A percentile compares a stretch with the other conserved stretches of the same genome.
Conservation (phyloP, 768 basidiomycete species). For the Russula abietina region DNA sequence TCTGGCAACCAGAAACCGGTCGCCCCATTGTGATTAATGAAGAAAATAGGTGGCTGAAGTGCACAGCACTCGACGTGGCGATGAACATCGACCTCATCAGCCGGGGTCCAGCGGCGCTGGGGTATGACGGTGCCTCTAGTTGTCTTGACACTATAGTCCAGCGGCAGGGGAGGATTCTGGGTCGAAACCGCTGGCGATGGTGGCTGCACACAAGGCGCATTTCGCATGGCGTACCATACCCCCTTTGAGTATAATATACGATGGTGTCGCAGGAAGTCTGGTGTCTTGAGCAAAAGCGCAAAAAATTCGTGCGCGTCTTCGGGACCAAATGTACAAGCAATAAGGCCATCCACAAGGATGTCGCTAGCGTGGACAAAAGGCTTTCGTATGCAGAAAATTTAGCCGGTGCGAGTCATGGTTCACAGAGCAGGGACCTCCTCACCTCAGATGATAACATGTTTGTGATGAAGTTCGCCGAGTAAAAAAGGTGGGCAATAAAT, state of each 20-base stretch:
- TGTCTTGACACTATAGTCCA: background rate
- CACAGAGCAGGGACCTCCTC: background rate
- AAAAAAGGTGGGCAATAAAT: background rate
- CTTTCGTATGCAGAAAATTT: background rate
- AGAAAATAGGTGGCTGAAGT: slow-evolving; percentile 10
- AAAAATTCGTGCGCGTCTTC: background rate
- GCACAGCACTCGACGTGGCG: background rate
- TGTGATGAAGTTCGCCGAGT: background rate
- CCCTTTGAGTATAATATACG: background rate
- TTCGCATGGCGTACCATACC: background rate
- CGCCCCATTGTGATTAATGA: background rate
- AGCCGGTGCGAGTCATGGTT: background rate
- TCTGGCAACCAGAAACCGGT: slow-evolving; percentile 4
- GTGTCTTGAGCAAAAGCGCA: background rate
- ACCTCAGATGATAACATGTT: background rate
- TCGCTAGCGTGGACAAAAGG: background rate
- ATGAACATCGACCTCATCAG: background rate
- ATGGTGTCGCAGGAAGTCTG: background rate
- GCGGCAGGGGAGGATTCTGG: background rate
- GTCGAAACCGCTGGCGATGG: background rate
- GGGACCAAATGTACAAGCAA: background rate
- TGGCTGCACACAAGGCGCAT: background rate
- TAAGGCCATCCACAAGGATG: slow-evolving; percentile 10
- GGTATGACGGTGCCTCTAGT: slow-evolving; percentile 10
- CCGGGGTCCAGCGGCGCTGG: slow-evolving; percentile 10